These are phyloP conservation scores for Fusarium pseudograminearum DNA, from an alignment of 2,329 filamentous ascomycete species.

Conservation along the genomic window DNA sequence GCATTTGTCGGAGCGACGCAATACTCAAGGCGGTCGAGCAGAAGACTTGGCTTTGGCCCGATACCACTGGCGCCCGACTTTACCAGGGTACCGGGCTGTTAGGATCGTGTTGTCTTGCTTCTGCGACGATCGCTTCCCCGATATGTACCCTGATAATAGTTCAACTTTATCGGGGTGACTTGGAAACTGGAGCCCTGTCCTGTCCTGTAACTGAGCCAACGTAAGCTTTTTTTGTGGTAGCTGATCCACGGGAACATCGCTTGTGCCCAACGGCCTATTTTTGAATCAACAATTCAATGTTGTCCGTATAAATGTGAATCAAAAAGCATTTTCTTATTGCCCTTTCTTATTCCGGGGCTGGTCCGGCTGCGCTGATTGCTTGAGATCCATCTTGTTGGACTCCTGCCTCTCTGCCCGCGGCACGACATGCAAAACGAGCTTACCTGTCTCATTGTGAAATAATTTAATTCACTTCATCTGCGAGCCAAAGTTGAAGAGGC, in stretches of 20 bases:
- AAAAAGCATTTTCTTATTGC: not conserved
- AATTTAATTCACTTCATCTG: conserved; percentile 17
- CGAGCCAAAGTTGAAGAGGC: conserved; percentile 17
- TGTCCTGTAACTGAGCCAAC: conserved; percentile 19
- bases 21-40: conserved; percentile 35
- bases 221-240: conserved; percentile 24
- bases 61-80: conserved; percentile 45
- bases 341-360: not conserved
- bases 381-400: not conserved
- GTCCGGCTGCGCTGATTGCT: conserved; percentile 3
- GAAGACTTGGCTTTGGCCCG: conserved; percentile 45
- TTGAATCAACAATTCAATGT: not conserved
- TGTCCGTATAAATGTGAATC: conserved; percentile 1
- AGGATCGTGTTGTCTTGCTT: conserved; percentile 28
- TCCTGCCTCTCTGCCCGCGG: not conserved
- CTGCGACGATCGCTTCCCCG: conserved; percentile 33
- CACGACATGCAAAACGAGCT: conserved; percentile 1
- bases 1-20: conserved; percentile 26
- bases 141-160: conserved; percentile 27
- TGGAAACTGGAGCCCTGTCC: not conserved
- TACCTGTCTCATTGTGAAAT: conserved; percentile 25
- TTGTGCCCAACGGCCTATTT: not conserved
- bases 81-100: conserved; percentile 40
- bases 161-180: conserved; percentile 19
- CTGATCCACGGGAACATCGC: not conserved